Conservation (phyloP, 106 monocot genomes). For the Allium sativum region DNA sequence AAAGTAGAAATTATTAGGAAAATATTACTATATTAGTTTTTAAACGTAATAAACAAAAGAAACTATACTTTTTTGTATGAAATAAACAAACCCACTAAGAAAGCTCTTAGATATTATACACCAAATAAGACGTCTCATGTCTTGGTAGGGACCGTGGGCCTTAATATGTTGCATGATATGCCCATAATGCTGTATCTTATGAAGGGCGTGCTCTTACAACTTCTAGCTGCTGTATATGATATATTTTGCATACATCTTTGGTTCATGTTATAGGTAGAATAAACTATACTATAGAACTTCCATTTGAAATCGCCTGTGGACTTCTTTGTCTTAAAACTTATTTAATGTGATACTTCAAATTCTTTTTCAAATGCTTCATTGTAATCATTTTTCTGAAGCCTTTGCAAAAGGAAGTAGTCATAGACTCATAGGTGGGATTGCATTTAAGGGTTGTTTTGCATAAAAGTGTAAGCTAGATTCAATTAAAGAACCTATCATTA, state of each 20-base stretch:
- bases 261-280: not conserved
- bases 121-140: not conserved
- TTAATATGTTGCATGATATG: not conserved
- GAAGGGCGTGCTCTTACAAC: not conserved
- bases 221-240: not conserved
- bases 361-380: not conserved
- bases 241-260: not conserved
- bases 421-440: not conserved
- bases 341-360: not conserved
- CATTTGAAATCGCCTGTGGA: too few relatives aligned
- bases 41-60: constrained; percentile 27
- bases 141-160: not conserved
- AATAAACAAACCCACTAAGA: constrained; percentile 13
- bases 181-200: not conserved
- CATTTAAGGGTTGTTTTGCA: not conserved
- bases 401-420: constrained; percentile 1
- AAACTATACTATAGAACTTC: not conserved
- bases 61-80: constrained; percentile 13
- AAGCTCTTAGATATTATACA: constrained; percentile 1
- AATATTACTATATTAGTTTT: constrained; percentile 1
- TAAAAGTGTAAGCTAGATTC: not conserved
- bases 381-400: not conserved
- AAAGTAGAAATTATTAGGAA: too few relatives aligned
- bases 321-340: too few relatives aligned
- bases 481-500: not conserved